Evolutionary conservation across 352 stramenopile genomes (phyloP).

Genomic region (Phytophthora podocarpi): DNA sequence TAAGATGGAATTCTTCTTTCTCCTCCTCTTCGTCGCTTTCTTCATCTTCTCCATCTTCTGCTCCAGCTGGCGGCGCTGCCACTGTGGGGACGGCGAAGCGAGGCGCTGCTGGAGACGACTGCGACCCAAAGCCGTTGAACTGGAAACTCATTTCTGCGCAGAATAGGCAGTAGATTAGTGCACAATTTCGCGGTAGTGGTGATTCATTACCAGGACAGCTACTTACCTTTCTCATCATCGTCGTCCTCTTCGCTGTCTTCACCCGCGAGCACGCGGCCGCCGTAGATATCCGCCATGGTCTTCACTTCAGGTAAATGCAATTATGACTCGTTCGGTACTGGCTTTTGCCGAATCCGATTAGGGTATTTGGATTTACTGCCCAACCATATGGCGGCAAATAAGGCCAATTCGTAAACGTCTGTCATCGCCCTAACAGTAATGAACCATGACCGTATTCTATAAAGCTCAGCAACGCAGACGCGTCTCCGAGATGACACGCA

Average conservation of each 20-base stretch:
- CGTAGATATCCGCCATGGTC: slow-evolving; percentile 60
- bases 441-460: background rate
- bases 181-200: no score
- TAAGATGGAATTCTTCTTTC: background rate
- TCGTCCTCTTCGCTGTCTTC: slow-evolving; percentile 86
- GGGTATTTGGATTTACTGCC: slow-evolving; percentile 10
- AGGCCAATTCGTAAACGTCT: background rate
- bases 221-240: slow-evolving; percentile 59
- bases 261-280: slow-evolving; percentile 70
- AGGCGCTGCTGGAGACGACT: slow-evolving; percentile 23
- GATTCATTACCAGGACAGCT: background rate
- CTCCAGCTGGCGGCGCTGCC: slow-evolving; percentile 17
- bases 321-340: background rate
- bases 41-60: slow-evolving; percentile 20
- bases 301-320: background rate
- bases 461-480: slow-evolving; percentile 55
- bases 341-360: slow-evolving; percentile 26
- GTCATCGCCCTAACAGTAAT: background rate
- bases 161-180: background rate
- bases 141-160: slow-evolving; percentile 57
- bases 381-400: background rate
- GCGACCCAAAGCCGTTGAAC: slow-evolving; percentile 44
- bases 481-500: slow-evolving; percentile 84
- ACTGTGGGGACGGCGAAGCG: slow-evolving; percentile 39
- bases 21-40: slow-evolving; percentile 50